Base-by-base conservation (phyloP, 2,329 filamentous ascomycete genomes). In the Sporothrix brasiliensis region DNA sequence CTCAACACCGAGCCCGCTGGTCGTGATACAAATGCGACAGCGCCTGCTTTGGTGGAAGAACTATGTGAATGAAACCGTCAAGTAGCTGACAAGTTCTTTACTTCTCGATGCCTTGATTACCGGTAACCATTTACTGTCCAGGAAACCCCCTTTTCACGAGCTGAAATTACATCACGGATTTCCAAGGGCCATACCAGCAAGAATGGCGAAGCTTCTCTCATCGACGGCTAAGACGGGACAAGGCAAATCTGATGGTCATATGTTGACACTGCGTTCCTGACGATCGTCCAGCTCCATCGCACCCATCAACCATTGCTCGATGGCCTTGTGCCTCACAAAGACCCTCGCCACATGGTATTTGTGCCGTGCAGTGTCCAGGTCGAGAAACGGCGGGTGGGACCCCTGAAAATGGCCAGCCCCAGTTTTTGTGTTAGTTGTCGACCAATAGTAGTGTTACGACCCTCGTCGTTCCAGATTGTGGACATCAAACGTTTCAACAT, bases 401-500 rank as follows among this genome's bases (percentile, higher is more conserved):
- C 63, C 63, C 63, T 66, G 47, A 50, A 21, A 30, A 39, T 16
- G 47, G 47, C 27, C 3, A 19, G 52, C 19, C 24, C 24, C 19
- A 27, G 41, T 24, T 52, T 49, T 49, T 65, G 52, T 63, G 27
- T 49, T 39, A 34, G n/a, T 44, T 21, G 52, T 52, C 14, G 14
- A 14, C 24, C 61, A 27, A 24, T n/a, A 30, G 16, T 1, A 34
- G n/a, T 9, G 44, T 63, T 41, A 41, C 52, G 14, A 21, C 24
- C 61, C 61, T 49, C 44, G 21, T n/a, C 39, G 63, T 60, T 70
- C 69, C 58, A 69, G 14, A 68, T 44, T 49, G 63, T 53, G 53
- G 50, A 68, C 72, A 67, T 67, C 67, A 70, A 68, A 70, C 68
- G 72, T 72, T 72, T 73, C 69, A 71, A 49, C 41, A n/a, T 69